Conservation (phyloP, 2,329 filamentous ascomycete species). For the Phyllosticta capitalensis region DNA sequence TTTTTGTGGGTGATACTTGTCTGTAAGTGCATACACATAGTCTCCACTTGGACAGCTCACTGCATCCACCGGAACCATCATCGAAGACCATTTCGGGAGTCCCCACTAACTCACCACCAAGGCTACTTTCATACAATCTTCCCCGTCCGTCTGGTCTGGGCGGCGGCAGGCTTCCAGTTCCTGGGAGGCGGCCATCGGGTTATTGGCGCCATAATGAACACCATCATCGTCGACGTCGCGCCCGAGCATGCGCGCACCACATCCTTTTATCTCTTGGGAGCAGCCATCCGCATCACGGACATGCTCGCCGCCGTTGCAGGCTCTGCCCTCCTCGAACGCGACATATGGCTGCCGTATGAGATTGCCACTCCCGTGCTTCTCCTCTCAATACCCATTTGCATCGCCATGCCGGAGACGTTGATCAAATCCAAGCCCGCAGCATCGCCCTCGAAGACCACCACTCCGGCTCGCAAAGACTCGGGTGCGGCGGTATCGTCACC, state of each 20-base stretch:
- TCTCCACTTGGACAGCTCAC: not conserved
- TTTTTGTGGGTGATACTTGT: conserved; percentile 7
- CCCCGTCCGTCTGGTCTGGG: conserved; percentile 2
- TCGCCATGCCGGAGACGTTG: conserved; percentile 1
- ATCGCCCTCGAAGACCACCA: not conserved
- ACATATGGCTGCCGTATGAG: conserved; percentile 8
- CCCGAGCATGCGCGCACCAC: not conserved
- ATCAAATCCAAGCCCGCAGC: not conserved
- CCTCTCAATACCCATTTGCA: not conserved
- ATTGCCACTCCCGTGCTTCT: conserved; percentile 6
- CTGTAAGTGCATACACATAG: conserved; percentile 1
- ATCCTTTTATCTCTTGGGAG: conserved; percentile 5
- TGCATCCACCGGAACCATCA: not conserved
- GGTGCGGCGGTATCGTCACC: not conserved
- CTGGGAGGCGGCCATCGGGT: conserved; percentile 5
- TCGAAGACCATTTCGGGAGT: not conserved
- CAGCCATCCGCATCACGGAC: conserved; percentile 2
- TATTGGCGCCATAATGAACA: conserved; percentile 6
- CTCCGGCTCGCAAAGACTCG: not conserved
- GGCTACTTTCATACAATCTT: conserved; percentile 7
- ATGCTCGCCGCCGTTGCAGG: not conserved
- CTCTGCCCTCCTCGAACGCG: not conserved
- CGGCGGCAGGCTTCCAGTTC: conserved; percentile 4
- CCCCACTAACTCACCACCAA: not conserved
- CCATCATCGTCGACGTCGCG: conserved; percentile 7